Evolutionary conservation across 306 rosid genomes (phyloP), one percentile per base, ranked within the genome.

Genomic region (Cotoneaster glaucophyllus): DNA sequence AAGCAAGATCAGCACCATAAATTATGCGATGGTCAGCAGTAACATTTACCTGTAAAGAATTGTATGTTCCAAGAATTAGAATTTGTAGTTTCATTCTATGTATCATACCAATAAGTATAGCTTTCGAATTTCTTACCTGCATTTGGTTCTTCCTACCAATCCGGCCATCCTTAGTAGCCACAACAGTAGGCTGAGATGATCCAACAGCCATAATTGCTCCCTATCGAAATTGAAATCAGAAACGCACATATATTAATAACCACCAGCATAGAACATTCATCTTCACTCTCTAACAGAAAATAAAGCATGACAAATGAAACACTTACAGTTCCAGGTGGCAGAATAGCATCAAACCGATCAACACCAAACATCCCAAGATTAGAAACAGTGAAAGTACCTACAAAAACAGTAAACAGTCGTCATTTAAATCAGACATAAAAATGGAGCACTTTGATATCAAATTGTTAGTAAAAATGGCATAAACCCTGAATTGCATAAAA

Each of bases 141-240:
- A 92, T 96, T 87, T 92, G 96, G 85, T 82, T 96, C 84, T 96
- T 89, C 89, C 77, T 50, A 77, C 99, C 97, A 39, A 96, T 90
- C 59, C 96, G 91, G 62, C 99, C 96, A 82, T 96, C 98, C 88
- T 89, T 96, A 75, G 90, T 85, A 73, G 86, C 97, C 69, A 96
- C 97, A 80, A 82, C 89, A 15, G 87, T 74, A 32, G 97, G 96
- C 81, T 89, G 83, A 71, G 98, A 96, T 79, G 90, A 77, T 69
- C 99, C 98, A 41, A 96, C 97, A 66, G 98, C 99, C 99, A 96
- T 96, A 64, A 96, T 96, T 59, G 99, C 99, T 65, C 99, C 99
- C 99, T 96, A 78, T 73, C 76, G 15, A 64, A 76, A 71, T 75
- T 24, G 74, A 71, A 77, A 57, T 62, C 81, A 73, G 45, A 66